Conservation (phyloP, 2,329 filamentous ascomycete species). For the Canariomyces notabilis region DNA sequence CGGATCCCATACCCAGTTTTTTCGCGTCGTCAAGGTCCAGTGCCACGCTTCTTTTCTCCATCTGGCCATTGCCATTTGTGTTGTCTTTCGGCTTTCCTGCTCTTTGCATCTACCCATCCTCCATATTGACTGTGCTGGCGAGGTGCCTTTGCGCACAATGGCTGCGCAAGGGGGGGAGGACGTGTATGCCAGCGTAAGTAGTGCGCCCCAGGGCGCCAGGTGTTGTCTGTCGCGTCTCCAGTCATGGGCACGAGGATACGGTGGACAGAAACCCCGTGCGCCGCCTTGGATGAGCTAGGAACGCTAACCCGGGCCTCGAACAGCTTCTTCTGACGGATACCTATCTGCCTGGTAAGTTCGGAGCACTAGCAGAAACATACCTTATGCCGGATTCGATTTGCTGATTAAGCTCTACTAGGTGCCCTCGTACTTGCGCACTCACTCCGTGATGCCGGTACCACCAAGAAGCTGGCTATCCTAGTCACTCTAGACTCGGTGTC, state of each 20-base stretch:
- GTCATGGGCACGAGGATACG: not conserved
- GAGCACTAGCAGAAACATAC: slow-evolving; percentile 7
- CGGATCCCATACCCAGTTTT: not conserved
- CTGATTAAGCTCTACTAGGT: slow-evolving; percentile 48
- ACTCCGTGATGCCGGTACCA: slow-evolving; percentile 81
- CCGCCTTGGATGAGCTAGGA: not conserved
- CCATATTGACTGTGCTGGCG: slow-evolving; percentile 9
- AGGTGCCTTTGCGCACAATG: slow-evolving; percentile 17
- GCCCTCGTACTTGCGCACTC: slow-evolving; percentile 93
- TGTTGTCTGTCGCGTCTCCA: not conserved
- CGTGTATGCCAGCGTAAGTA: slow-evolving; percentile 54
- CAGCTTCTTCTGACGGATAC: slow-evolving; percentile 88
- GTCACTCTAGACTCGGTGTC: slow-evolving; percentile 78
- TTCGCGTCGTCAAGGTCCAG: not conserved
- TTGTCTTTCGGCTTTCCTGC: not conserved
- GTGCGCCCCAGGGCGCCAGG: slow-evolving; percentile 20
- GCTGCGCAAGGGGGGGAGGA: slow-evolving; percentile 37
- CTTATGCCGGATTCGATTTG: slow-evolving; percentile 19
- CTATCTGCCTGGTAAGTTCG: slow-evolving; percentile 76
- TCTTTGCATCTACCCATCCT: not conserved
- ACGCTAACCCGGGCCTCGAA: slow-evolving; percentile 23
- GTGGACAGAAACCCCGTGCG: not conserved
- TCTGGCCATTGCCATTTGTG: not conserved
- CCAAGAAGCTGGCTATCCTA: slow-evolving; percentile 78
- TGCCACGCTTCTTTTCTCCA: not conserved